Conservation (phyloP, 2,329 filamentous ascomycete species). For the Penicillium vulpinum region DNA sequence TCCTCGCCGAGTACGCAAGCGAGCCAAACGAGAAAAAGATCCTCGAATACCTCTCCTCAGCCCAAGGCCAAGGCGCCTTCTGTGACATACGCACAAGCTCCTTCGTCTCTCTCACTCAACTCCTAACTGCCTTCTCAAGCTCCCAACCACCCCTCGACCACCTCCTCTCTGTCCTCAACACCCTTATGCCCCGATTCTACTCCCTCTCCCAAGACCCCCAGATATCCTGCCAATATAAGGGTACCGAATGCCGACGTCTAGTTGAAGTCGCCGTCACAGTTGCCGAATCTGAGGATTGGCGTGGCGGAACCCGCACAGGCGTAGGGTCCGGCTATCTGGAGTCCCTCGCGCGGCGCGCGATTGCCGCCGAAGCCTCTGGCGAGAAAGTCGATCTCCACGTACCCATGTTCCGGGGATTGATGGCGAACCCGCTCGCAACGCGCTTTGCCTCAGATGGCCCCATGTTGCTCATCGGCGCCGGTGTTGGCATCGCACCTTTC, state of each 20-base stretch:
- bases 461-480: constrained; percentile 95
- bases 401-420: constrained; percentile 97
- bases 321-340: constrained; percentile 94
- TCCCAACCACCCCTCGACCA: constrained; percentile 82
- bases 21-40: constrained; percentile 86
- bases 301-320: constrained; percentile 69
- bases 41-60: constrained; percentile 79
- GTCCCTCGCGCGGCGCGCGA: constrained; percentile 71
- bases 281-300: constrained; percentile 83
- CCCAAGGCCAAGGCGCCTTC: constrained; percentile 87
- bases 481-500: constrained; percentile 96
- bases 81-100: constrained; percentile 91
- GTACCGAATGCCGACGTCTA: constrained; percentile 71
- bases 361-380: constrained; percentile 60
- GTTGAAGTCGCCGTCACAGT: constrained; percentile 97
- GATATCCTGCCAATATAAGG: constrained; percentile 68
- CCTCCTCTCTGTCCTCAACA: constrained; percentile 76
- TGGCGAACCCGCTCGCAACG: constrained; percentile 92
- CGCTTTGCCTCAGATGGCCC: constrained; percentile 92
- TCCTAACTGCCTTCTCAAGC: constrained; percentile 89
- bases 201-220: constrained; percentile 95
- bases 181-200: constrained; percentile 97
- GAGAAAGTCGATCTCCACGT: constrained; percentile 66
- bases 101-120: constrained; percentile 79
- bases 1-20: constrained; percentile 80